Percentiles rank a stretch among this genome's conserved stretches.
Conservation (phyloP, 805 yeast species). For the Kodamaea laetipori region DNA sequence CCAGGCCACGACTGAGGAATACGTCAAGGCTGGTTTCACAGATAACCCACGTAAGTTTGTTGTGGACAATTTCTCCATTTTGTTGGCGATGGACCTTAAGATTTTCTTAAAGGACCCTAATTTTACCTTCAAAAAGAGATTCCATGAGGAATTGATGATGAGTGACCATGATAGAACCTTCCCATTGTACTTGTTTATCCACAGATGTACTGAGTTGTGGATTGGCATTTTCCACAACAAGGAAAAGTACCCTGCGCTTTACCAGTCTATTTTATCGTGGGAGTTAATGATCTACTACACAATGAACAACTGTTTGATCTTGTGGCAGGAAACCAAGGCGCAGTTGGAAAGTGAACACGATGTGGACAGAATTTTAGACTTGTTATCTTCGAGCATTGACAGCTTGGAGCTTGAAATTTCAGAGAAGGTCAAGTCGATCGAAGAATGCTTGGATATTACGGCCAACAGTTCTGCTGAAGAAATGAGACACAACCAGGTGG, state of each 20-base stretch:
- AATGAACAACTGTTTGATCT: constrained; percentile 56
- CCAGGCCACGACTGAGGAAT: constrained; percentile 46
- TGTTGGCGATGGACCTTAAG: constrained; percentile 55
- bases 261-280: constrained; percentile 48
- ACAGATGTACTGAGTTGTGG: constrained; percentile 40
- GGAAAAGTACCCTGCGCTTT: constrained; percentile 39
- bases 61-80: constrained; percentile 46
- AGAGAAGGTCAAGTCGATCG: constrained; percentile 32
- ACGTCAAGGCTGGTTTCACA: constrained; percentile 49
- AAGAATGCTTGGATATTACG: constrained; percentile 49
- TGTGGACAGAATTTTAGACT: constrained; percentile 49
- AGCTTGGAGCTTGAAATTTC: constrained; percentile 30
- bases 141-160: constrained; percentile 66
- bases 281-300: constrained; percentile 57
- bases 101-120: constrained; percentile 58
- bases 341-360: constrained; percentile 46
- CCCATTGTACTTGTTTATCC: constrained; percentile 48
- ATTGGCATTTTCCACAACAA: constrained; percentile 32
- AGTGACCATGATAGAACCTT: constrained; percentile 51
- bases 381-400: constrained; percentile 40
- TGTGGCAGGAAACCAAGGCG: constrained; percentile 69
- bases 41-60: constrained; percentile 46
- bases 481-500: constrained; percentile 57
- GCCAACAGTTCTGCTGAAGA: constrained; percentile 44
- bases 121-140: constrained; percentile 60